Percentiles rank a stretch among this genome's conserved stretches.
Conservation (phyloP, 2,329 filamentous ascomycete genomes). For the Paraconiothyrium brasiliense region DNA sequence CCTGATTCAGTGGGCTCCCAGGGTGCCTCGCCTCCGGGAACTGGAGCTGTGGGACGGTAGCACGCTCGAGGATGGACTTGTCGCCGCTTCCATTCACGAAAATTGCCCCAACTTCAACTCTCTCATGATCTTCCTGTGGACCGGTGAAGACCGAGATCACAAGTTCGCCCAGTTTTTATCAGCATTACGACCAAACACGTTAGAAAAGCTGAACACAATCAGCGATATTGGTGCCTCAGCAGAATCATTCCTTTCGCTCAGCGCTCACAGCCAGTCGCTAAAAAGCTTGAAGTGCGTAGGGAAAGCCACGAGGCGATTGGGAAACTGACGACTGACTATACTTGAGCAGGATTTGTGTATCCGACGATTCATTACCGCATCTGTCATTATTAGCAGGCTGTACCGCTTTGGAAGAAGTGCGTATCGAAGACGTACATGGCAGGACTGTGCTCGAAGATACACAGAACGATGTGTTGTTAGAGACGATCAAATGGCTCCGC, state of each 20-base stretch:
- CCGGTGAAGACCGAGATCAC: constrained; percentile 61
- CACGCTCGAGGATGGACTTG: constrained; percentile 64
- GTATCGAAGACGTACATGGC: constrained; percentile 58
- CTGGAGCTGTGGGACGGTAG: constrained; percentile 70
- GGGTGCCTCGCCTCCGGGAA: constrained; percentile 65
- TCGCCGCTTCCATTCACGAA: constrained; percentile 62
- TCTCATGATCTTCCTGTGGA: constrained; percentile 62
- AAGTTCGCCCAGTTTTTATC: constrained; percentile 68
- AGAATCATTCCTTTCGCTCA: constrained; percentile 64
- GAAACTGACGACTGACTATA: neutral
- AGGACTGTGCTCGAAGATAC: constrained; percentile 59
- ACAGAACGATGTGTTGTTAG: constrained; percentile 62
- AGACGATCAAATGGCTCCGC: constrained; percentile 64
- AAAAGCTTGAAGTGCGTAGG: constrained; percentile 41
- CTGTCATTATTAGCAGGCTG: constrained; percentile 61
- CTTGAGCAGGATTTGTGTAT: constrained; percentile 57
- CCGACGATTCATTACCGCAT: constrained; percentile 59
- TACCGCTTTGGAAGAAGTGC: constrained; percentile 59
- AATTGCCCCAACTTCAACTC: constrained; percentile 70
- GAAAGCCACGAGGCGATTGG: neutral
- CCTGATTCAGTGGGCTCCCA: constrained; percentile 67
- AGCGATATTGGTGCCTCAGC: constrained; percentile 64
- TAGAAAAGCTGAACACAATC: constrained; percentile 67
- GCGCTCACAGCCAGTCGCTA: constrained; percentile 64
- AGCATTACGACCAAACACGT: constrained; percentile 64